phyloP scores from a whole-genome alignment of 495 filamentous ascomycete species.

The Podospora comata region DNA sequence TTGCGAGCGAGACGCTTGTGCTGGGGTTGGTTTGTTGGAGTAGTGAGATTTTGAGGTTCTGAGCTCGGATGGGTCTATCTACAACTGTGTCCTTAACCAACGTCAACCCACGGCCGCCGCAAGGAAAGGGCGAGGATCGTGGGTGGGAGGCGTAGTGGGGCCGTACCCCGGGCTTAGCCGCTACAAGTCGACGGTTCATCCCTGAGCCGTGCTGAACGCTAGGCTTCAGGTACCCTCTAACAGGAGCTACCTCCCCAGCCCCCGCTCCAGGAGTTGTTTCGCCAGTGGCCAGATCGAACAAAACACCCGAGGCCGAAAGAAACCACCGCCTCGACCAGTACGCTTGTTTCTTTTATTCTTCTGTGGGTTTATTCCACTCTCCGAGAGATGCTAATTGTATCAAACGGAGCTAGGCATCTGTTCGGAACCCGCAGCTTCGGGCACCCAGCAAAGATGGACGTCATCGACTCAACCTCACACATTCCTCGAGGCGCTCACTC shows the following conservation, averaged over 20 bases:
- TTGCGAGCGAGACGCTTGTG: neutral
- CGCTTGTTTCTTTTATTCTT: neutral
- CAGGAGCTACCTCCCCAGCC: neutral
- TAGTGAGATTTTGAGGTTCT: slow-evolving; percentile 18
- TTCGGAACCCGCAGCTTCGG: neutral
- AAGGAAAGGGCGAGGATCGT: slow-evolving; percentile 16
- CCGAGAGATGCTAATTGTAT: neutral
- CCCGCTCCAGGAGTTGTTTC: slow-evolving; percentile 1
- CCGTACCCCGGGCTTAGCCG: slow-evolving; percentile 16
- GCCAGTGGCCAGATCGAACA: neutral
- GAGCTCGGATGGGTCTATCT: slow-evolving; percentile 25
- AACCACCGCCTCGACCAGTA: neutral
- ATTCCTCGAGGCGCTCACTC: neutral
- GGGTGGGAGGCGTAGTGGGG: slow-evolving; percentile 13
- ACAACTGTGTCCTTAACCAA: slow-evolving; percentile 38
- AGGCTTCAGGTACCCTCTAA: slow-evolving; percentile 9
- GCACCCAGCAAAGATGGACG: neutral
- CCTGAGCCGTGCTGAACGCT: slow-evolving; percentile 1
- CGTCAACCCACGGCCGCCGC: slow-evolving; percentile 16
- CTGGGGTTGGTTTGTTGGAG: neutral
- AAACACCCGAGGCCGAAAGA: neutral
- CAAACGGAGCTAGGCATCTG: neutral
- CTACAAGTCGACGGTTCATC: slow-evolving; percentile 1
- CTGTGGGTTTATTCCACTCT: neutral
- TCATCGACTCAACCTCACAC: neutral